Evolutionary conservation across 2,329 filamentous ascomycete species (phyloP), one percentile per base, ranked within the genome.

Genomic region (Arthrobotrys sinensis): DNA sequence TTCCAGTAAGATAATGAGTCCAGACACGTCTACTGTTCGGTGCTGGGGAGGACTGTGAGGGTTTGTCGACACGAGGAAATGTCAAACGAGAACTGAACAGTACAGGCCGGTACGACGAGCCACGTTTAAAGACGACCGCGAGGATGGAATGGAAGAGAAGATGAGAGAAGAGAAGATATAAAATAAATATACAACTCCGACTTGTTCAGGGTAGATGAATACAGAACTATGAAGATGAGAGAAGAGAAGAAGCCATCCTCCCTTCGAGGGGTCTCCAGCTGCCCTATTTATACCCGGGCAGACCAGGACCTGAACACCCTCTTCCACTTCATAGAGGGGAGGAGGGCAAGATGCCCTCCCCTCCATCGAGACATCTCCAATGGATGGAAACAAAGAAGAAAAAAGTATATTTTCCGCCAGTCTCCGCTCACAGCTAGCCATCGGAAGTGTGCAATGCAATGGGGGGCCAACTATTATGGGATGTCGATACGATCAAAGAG

Each of bases 221-320:
- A 48, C 7, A 46, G 40, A 40, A 53, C 48, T 19, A 28, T 57
- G 55, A 64, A 19, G 57, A 70, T 10, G 28, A 64, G 46, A 34
- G 52, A 55, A 64, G 55, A 69, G 38, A 32, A 46, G 24, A 36
- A 38, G 14, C 21, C 6, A 45, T 12, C 16, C 38, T 57, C 69
- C 52, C 38, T 57, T 60, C 52, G 36, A 69, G 53, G 10, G 73
- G 65, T 24, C 45, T 66, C 66, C 57, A 65, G 65, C 50, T 70
- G 62, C 66, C 71, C 73, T 77, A 77, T 77, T 77, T 77, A 77
- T 77, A 77, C 73, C 73, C 73, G 60, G 32, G 5, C 55, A 60
- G 66, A 48, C 64, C 64, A 38, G 64, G 63, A 75, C 24, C 72
- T 65, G 72, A 60, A 77, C 73, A 77, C 72, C 65, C 66, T 70